Evolutionary conservation across 768 basidiomycete species (phyloP), one percentile per base, ranked within the genome.

Genomic region (Trametes meyenii): DNA sequence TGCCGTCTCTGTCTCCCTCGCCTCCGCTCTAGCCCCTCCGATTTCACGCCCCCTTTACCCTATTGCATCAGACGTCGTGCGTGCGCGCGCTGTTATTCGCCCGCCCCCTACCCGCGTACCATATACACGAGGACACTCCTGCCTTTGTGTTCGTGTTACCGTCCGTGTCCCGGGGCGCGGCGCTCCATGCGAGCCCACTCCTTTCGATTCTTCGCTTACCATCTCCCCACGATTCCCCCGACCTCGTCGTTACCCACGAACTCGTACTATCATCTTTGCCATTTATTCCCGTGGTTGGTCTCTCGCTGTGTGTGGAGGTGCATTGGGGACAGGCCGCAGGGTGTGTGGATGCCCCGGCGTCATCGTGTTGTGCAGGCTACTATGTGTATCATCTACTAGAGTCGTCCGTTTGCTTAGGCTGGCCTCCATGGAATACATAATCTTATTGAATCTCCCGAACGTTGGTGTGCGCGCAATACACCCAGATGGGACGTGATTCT

Each of bases 351-450:
- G 36, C 40, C 42, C 29, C 49, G 53, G 52, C 49, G 58, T 49
- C 58, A 40, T 54, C 58, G 50, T 64, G 59, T 64, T 64, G 59
- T 64, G 63, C 58, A 60, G 63, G 63, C 59, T 60, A 61, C 58
- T 53, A 64, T 64, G 63, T 64, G 63, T 64, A 64, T 61, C 63
- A 64, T 64, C 44, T 64, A 64, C 63, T 64, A 64, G 63, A 64
- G 63, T 64, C 55, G 60, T 53, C 45, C 60, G 55, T 57, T 64
- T 64, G 63, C 63, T 64, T 60, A 61, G 59, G 63, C 63, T 58
- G 60, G 63, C 63, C 63, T 64, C 42, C 55, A 57, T 42, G 58
- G 63, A 61, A 64, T 64, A 64, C 54, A 64, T 58, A 57, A 64
- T 64, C 60, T 64, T 64, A 64, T 64, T 64, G 55, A 55, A 52